Base-by-base conservation (phyloP, 148 eudicot species). In the Limonium bicolor region DNA sequence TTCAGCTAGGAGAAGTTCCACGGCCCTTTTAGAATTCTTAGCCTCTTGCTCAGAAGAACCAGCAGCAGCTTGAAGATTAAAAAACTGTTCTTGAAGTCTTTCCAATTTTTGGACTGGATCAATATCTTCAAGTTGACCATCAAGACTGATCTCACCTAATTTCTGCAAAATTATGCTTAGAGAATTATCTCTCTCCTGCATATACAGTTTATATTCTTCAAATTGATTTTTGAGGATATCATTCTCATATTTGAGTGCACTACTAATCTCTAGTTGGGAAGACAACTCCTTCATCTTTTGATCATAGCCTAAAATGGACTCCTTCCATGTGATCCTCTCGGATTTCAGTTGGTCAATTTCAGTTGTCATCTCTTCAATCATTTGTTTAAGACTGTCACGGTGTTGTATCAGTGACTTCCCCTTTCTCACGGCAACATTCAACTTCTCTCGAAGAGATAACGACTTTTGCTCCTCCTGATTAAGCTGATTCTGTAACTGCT, bases 401-500 rank as follows among this genome's bases (percentile, higher is more conserved):
- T 85, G 95, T 50, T 85, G 99, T 42, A 92, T 76, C 63, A 92
- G 43, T 24, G 85, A 78, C 65, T 85, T 92, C 17, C 95, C 99
- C 67, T 75, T 85, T 35, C 78, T 70, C 67, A 92, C 99, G 11
- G 99, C 99, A 51, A 85, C 67, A 68, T 85, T 92, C 52, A 92
- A 60, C 70, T 92, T 92, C 60, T 92, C 99, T 48, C 85, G 75
- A 9, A 85, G 63, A 47, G 95, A 70, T 29, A 73, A 70, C 35
- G 88, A 80, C 70, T 78, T 92, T 63, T 78, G 94, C 63, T 85
- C 99, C 65, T 81, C 99, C 62, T 76, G 99, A 69, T 58, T 65
- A 58, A 76, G 78, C 40, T 60, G 65, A 20, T 67, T 73, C 53
- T 69, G 77, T 63, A 85, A 36, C 54, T 76, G 85, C 55, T 62